Base-by-base conservation (phyloP, 164 flowering plant species). In the Nelumbo lutea region DNA sequence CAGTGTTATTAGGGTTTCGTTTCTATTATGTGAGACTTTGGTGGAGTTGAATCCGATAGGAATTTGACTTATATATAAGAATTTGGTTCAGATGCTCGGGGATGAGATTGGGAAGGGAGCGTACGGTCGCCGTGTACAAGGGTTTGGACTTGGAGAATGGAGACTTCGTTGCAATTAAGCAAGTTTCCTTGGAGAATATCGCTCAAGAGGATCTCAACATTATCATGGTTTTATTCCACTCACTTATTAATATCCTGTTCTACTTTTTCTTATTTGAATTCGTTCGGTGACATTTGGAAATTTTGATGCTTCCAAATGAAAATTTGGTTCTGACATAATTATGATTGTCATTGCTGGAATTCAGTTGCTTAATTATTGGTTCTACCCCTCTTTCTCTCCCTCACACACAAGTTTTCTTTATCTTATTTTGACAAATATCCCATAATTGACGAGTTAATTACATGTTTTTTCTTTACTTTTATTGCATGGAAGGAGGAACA, bases 51-150 rank as follows among this genome's bases (percentile, higher is more conserved):
- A 44, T 67, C 46, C 11, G 73, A 47, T 10, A 11, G 57, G 14
- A 13, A 5, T 57, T 66, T 39, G 63, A n/a, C 5, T 43, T 42
- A 13, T 73, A 41, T 65, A 42, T 46, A 53, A 70, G 48, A 10
- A 27, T 67, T 53, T 68, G 67, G 70, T 67, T 44, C 27, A 96
- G 99, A 91, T 90, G 91, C 95, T 96, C 67, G 98, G 98, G 38
- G 97, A 96, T 89, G 99, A 96, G 79, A 96, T 96, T 71, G 99
- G 99, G 56, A 96, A 91, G 81, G 99, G 99, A 62, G 99, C 98
- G 0, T 96, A 91, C 73, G 99, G 97, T 53, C 88, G 99, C 66
- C 66, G 99, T 96, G n/a, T 96, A 96, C 81, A 91, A 91, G 79
- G 99, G 98, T 41, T 76, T 96, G 90, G 99, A 96, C 78, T 84